These are phyloP conservation scores for Eucalyptus sideroxylon DNA, from an alignment of 345 rosid species.

Conservation along the genomic window DNA sequence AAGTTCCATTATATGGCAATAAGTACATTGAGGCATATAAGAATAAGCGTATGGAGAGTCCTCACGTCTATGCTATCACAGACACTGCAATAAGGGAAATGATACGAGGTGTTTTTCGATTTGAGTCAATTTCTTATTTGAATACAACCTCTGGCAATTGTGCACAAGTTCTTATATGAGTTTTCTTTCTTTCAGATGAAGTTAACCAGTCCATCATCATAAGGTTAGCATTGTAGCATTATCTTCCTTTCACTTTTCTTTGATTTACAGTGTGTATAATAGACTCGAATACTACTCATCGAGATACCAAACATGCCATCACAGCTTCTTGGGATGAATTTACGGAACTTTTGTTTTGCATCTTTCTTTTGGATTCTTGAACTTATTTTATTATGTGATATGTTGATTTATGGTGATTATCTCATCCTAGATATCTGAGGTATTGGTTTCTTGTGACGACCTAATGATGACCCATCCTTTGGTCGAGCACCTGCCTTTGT, in stretches of 20 bases:
- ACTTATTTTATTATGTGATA: neutral
- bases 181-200: slow-evolving; percentile 65
- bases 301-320: neutral
- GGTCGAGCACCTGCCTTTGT: neutral
- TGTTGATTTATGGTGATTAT: neutral
- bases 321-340: neutral
- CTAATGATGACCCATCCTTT: neutral
- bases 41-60: slow-evolving; percentile 62
- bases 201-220: slow-evolving; percentile 97
- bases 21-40: slow-evolving; percentile 72
- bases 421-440: neutral
- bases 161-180: slow-evolving; percentile 1
- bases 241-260: neutral
- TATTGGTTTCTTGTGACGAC: neutral
- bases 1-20: slow-evolving; percentile 83
- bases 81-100: slow-evolving; percentile 97
- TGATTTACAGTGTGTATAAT: neutral
- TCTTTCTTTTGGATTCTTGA: neutral
- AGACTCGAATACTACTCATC: neutral
- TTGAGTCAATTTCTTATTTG: neutral
- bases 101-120: slow-evolving; percentile 60
- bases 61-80: slow-evolving; percentile 94
- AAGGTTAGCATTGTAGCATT: slow-evolving; percentile 44
- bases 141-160: neutral
- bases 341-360: neutral